Evolutionary conservation across 768 basidiomycete genomes (phyloP).

Genomic region (Astraeus odoratus): DNA sequence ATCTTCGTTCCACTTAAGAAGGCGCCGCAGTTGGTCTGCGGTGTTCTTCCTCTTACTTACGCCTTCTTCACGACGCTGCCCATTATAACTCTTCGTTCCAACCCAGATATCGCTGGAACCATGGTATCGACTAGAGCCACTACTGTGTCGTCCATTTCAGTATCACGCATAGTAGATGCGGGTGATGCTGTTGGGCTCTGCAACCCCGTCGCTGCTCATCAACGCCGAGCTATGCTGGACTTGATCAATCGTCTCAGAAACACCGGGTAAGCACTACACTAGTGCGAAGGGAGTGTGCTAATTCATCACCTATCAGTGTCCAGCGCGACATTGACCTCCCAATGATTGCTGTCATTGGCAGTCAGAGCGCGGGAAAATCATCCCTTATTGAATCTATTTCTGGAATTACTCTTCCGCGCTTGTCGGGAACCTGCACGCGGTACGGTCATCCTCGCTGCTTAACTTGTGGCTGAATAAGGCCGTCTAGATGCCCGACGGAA

Average conservation of each 20-base stretch:
- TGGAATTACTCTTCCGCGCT: constrained; percentile 25
- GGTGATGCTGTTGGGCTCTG: not conserved
- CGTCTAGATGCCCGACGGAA: constrained; percentile 30
- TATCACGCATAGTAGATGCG: too few species aligned
- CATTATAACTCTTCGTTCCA: too few species aligned
- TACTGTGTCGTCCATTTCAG: too few species aligned
- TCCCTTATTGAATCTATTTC: constrained; percentile 46
- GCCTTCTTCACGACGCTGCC: too few species aligned
- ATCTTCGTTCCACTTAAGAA: too few species aligned
- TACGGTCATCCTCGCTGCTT: not conserved
- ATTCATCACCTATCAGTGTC: constrained; percentile 19
- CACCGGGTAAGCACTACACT: not conserved
- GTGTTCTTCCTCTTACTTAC: too few species aligned
- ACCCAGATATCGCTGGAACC: too few species aligned
- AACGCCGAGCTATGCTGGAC: not conserved
- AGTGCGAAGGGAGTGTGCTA: not conserved
- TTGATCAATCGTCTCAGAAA: not conserved
- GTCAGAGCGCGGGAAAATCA: constrained; percentile 46
- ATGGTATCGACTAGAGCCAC: too few species aligned
- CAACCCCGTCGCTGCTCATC: not conserved
- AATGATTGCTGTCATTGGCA: constrained; percentile 44
- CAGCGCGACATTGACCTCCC: constrained; percentile 44
- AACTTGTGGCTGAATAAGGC: constrained; percentile 1
- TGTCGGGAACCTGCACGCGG: not conserved
- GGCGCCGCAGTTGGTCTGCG: too few species aligned